phyloP scores from a whole-genome alignment of 768 basidiomycete species.

The Lenzites betulinus region DNA sequence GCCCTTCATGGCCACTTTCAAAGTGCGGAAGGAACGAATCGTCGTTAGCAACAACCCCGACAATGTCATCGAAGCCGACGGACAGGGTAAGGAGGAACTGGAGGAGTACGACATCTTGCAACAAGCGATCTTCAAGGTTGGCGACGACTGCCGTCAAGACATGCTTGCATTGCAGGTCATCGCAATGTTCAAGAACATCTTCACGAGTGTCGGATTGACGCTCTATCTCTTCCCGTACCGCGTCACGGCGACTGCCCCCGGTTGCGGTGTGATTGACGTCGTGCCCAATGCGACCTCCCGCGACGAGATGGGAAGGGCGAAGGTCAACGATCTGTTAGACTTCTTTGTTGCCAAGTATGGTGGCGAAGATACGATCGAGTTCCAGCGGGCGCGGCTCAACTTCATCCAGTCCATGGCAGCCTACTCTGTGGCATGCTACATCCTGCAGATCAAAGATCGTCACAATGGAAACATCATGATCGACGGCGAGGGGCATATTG shows the following conservation, averaged over 20 bases:
- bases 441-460: slow-evolving; percentile 96
- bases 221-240: slow-evolving; percentile 95
- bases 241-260: slow-evolving; percentile 95
- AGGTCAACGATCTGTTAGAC: slow-evolving; percentile 92
- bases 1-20: slow-evolving; percentile 99
- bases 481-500: slow-evolving; percentile 94
- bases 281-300: slow-evolving; percentile 97
- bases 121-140: slow-evolving; percentile 99
- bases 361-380: slow-evolving; percentile 82
- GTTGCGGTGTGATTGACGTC: slow-evolving; percentile 97
- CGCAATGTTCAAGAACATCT: slow-evolving; percentile 99
- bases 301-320: slow-evolving; percentile 98
- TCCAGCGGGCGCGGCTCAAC: slow-evolving; percentile 91
- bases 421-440: slow-evolving; percentile 97
- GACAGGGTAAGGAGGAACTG: slow-evolving; percentile 51
- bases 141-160: slow-evolving; percentile 98
- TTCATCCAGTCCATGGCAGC: slow-evolving; percentile 99
- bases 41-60: slow-evolving; percentile 73
- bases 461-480: slow-evolving; percentile 99
- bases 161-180: slow-evolving; percentile 97
- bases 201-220: slow-evolving; percentile 82
- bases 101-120: slow-evolving; percentile 90
- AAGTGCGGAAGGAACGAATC: slow-evolving; percentile 85
- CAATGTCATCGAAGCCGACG: slow-evolving; percentile 64
- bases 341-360: slow-evolving; percentile 97